Evolutionary conservation across 768 basidiomycete species (phyloP).

Genomic region (Xerocomellus intermedius): DNA sequence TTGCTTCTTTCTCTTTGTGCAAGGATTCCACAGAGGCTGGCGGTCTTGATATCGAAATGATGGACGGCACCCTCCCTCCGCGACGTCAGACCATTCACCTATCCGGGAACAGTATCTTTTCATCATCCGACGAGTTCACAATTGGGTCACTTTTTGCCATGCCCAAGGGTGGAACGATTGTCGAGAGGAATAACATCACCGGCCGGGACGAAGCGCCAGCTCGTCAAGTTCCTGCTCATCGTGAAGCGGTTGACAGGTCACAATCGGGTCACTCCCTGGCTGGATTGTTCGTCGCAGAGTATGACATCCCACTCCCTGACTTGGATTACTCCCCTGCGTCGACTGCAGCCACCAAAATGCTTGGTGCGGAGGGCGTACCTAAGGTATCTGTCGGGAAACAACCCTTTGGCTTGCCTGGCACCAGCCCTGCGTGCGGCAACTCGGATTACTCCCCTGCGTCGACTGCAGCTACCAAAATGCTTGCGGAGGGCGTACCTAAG

Average conservation of each 20-base stretch:
- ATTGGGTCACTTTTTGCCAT: slow-evolving; percentile 6
- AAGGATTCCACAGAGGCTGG: not conserved
- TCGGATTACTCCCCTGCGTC: not conserved
- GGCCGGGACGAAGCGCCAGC: not conserved
- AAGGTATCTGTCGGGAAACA: slow-evolving; percentile 6
- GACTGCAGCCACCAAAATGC: not conserved
- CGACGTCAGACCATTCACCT: slow-evolving; percentile 18
- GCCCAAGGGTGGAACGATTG: not conserved
- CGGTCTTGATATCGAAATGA: slow-evolving; percentile 21
- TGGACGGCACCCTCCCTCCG: slow-evolving; percentile 5
- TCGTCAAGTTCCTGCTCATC: not conserved
- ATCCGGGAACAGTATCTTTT: slow-evolving; percentile 29
- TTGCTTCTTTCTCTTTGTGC: not conserved
- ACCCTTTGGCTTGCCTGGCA: slow-evolving; percentile 9
- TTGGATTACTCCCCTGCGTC: slow-evolving; percentile 1
- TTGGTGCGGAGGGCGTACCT: not conserved
- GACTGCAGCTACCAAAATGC: not conserved
- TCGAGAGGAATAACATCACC: not conserved
- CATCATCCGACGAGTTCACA: slow-evolving; percentile 30
- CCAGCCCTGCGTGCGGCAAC: slow-evolving; percentile 9
- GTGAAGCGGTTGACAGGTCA: not conserved
- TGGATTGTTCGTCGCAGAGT: slow-evolving; percentile 19
- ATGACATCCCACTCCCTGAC: slow-evolving; percentile 11
- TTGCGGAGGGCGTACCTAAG: not conserved
- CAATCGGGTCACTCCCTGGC: not conserved